phyloP scores from a whole-genome alignment of 2,329 filamentous ascomycete species.

The Trichoderma semiorbis region DNA sequence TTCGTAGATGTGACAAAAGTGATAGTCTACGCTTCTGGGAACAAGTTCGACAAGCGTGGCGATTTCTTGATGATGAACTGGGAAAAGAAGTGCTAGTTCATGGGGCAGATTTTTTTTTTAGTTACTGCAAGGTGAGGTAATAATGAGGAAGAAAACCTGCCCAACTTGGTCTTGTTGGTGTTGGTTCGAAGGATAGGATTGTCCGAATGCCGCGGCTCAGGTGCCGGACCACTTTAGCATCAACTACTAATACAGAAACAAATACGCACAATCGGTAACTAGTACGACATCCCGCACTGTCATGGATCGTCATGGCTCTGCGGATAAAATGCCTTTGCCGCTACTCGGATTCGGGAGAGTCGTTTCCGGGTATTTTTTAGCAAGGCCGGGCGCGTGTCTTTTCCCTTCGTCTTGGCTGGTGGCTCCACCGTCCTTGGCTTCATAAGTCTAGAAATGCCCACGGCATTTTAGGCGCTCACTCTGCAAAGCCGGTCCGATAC shows the following conservation, averaged over 20 bases:
- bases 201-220: conserved; percentile 1
- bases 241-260: background rate
- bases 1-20: background rate
- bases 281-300: background rate
- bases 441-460: background rate
- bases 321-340: background rate
- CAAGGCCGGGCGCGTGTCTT: background rate
- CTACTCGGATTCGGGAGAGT: background rate
- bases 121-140: conserved; percentile 13
- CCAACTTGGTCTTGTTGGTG: background rate
- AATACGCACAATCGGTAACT: background rate
- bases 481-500: background rate
- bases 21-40: background rate
- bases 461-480: background rate
- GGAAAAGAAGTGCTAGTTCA: background rate
- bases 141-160: background rate
- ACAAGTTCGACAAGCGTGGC: background rate
- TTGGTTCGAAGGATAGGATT: background rate
- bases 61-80: background rate
- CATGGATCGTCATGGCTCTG: conserved; percentile 2
- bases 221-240: background rate
- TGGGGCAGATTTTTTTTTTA: background rate
- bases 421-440: background rate
- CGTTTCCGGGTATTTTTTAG: background rate
- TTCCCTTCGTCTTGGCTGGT: background rate